These are phyloP conservation scores for Candida awuae DNA, from an alignment of 805 yeast genomes.

Conservation along the genomic window DNA sequence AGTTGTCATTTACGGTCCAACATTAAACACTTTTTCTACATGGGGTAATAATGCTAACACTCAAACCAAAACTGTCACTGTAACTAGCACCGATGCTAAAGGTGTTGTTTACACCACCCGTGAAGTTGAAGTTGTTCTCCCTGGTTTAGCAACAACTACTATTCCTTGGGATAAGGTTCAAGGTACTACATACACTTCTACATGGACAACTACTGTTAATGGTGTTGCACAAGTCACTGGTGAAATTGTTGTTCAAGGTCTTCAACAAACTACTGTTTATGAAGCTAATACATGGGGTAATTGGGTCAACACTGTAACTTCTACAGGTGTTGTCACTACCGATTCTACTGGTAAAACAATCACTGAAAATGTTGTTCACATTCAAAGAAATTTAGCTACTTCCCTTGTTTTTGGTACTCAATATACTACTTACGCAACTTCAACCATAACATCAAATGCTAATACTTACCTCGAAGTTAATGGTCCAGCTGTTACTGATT, in stretches of 20 bases:
- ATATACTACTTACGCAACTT: not conserved
- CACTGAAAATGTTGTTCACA: not conserved
- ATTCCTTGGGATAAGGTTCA: not conserved
- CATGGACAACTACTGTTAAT: not conserved
- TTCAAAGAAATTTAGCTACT: constrained; percentile 1
- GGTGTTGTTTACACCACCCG: not conserved
- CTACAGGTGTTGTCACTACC: not conserved
- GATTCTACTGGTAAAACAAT: not conserved
- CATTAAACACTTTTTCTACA: not conserved
- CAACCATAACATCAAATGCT: not conserved
- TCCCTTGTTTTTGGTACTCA: not conserved
- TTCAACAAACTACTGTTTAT: not conserved
- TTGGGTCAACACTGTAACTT: not conserved
- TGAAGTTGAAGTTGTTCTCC: not conserved
- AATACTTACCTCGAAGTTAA: not conserved
- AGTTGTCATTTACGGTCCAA: constrained; percentile 4
- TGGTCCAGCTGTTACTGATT: not conserved
- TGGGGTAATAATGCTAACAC: not conserved
- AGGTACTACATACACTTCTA: not conserved
- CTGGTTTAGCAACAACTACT: constrained; percentile 2
- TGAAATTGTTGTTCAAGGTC: not conserved
- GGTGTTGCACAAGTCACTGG: not conserved
- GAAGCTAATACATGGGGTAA: not conserved
- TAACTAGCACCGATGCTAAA: not conserved
- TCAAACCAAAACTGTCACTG: not conserved